A percentile compares a stretch with the other conserved stretches of the same genome.
Conservation (phyloP, 2,329 filamentous ascomycete species). For the Fusarium sp. region DNA sequence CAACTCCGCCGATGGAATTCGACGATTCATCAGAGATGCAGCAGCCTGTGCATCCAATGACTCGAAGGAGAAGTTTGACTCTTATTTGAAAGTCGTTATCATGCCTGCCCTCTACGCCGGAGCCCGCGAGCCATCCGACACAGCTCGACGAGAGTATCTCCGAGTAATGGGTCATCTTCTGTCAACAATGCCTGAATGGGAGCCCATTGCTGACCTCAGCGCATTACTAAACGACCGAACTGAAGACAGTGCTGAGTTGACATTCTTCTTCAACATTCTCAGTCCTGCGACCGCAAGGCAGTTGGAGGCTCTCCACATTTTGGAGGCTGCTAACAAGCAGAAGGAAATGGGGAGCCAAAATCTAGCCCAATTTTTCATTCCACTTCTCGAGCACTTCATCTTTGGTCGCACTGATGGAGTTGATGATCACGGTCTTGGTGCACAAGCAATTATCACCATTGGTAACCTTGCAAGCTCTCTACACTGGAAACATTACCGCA, state of each 20-base stretch:
- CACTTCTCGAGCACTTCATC: slow-evolving; percentile 93
- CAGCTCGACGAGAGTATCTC: slow-evolving; percentile 86
- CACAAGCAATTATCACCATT: slow-evolving; percentile 87
- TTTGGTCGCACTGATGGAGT: slow-evolving; percentile 80
- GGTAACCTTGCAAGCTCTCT: slow-evolving; percentile 79
- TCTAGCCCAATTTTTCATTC: slow-evolving; percentile 87
- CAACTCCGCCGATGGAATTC: slow-evolving; percentile 85
- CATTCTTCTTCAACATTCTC: slow-evolving; percentile 93
- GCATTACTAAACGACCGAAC: slow-evolving; percentile 71
- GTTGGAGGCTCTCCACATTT: slow-evolving; percentile 82
- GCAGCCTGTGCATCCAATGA: slow-evolving; percentile 56
- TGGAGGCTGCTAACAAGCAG: slow-evolving; percentile 76
- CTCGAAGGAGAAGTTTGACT: slow-evolving; percentile 61
- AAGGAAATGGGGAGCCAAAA: slow-evolving; percentile 80
- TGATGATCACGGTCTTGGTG: slow-evolving; percentile 88
- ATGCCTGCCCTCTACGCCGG: slow-evolving; percentile 83
- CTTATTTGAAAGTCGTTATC: slow-evolving; percentile 73
- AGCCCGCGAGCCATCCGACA: slow-evolving; percentile 82
- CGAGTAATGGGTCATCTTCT: slow-evolving; percentile 84
- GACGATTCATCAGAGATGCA: slow-evolving; percentile 79
- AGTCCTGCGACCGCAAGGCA: slow-evolving; percentile 91
- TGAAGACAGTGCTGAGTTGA: slow-evolving; percentile 74
- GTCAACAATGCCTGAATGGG: slow-evolving; percentile 76
- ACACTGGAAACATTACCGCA: slow-evolving; percentile 92
- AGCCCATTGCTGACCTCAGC: slow-evolving; percentile 79